Percentiles rank a stretch among this genome's conserved stretches.
Evolutionary conservation across 2,329 filamentous ascomycete species (phyloP).

Genomic region (Tolypocladium capitatum): DNA sequence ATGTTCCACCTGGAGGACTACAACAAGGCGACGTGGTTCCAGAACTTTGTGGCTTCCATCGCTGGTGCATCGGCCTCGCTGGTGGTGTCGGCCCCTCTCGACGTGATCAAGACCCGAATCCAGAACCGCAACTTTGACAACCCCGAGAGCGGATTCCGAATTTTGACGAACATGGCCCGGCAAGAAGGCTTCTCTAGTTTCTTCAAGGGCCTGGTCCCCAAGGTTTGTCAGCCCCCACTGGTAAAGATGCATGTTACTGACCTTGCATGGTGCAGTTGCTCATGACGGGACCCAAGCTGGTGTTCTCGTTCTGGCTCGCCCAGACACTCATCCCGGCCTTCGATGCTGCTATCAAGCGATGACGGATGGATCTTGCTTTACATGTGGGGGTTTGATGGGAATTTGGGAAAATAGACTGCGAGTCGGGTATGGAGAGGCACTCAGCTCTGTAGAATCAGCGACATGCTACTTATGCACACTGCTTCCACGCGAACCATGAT

Average conservation of each 20-base stretch:
- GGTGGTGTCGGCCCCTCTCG: slow-evolving; percentile 85
- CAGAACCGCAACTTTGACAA: slow-evolving; percentile 99
- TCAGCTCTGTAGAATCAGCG: slow-evolving; percentile 8
- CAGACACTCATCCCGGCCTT: slow-evolving; percentile 96
- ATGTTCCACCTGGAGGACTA: slow-evolving; percentile 83
- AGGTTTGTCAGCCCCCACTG: slow-evolving; percentile 29
- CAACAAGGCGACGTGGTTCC: slow-evolving; percentile 84
- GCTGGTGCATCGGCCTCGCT: slow-evolving; percentile 91
- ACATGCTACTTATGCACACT: not conserved
- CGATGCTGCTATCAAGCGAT: slow-evolving; percentile 34
- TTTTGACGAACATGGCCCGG: slow-evolving; percentile 83
- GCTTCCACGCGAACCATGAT: not conserved
- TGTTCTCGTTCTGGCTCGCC: slow-evolving; percentile 99
- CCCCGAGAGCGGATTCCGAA: slow-evolving; percentile 85
- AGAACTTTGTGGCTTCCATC: slow-evolving; percentile 96
- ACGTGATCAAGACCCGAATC: slow-evolving; percentile 96
- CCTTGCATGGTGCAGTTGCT: slow-evolving; percentile 45
- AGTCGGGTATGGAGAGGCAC: slow-evolving; percentile 10
- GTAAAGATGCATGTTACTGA: slow-evolving; percentile 8
- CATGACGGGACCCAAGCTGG: slow-evolving; percentile 97
- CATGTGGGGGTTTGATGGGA: not conserved
- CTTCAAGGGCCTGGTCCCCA: slow-evolving; percentile 96
- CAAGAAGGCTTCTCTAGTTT: slow-evolving; percentile 77
- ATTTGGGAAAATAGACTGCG: not conserved
- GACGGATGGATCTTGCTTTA: slow-evolving; percentile 11